Conservation (phyloP, 1,139 yeast genomes). For the Candida mesenterica region DNA sequence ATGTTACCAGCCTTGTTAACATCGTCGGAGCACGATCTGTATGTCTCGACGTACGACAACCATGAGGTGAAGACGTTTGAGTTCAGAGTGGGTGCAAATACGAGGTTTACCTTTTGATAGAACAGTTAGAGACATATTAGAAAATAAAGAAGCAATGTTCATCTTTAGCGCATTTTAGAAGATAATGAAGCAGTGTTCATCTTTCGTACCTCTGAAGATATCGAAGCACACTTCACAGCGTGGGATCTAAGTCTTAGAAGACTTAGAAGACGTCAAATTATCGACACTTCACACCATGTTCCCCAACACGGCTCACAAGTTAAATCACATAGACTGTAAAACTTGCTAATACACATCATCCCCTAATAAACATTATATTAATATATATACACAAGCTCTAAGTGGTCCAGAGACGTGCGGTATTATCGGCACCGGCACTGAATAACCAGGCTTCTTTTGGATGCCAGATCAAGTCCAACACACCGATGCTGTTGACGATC, state of each 20-base stretch:
- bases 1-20: slow-evolving; percentile 28
- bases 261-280: too few relatives aligned
- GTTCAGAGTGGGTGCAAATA: slow-evolving; percentile 15
- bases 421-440: slow-evolving; percentile 97
- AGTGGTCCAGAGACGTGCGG: slow-evolving; percentile 96
- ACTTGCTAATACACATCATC: neutral
- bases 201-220: too few relatives aligned
- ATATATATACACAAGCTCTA: slow-evolving; percentile 15
- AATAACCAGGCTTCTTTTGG: slow-evolving; percentile 98
- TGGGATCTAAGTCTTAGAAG: too few relatives aligned
- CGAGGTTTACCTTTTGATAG: slow-evolving; percentile 11
- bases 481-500: slow-evolving; percentile 77
- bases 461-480: slow-evolving; percentile 91
- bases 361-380: slow-evolving; percentile 1
- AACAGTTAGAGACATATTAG: too few relatives aligned
- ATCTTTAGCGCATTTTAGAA: too few relatives aligned
- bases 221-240: too few relatives aligned
- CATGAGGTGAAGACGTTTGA: slow-evolving; percentile 17
- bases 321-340: too few relatives aligned
- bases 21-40: slow-evolving; percentile 23
- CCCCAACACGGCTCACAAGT: too few relatives aligned
- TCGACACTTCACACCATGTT: too few relatives aligned
- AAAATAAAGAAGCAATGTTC: too few relatives aligned
- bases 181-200: too few relatives aligned
- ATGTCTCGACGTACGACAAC: slow-evolving; percentile 20